These are phyloP conservation scores for Protoeuglena noctilucae DNA, from an alignment of 139 green algal genomes.

Conservation along the genomic window DNA sequence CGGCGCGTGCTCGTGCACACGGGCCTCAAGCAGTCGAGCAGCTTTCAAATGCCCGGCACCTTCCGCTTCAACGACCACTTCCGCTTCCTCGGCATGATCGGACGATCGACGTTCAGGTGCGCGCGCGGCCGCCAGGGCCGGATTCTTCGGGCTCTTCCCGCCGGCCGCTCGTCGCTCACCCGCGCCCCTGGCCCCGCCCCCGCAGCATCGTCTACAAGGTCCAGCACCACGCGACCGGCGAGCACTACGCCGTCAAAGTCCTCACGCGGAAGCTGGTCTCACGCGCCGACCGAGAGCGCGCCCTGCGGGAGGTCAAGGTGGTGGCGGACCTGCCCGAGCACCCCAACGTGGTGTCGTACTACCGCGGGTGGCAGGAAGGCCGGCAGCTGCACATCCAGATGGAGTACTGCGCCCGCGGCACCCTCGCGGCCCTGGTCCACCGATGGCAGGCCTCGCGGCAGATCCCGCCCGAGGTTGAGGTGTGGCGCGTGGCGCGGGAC, in stretches of 20 bases:
- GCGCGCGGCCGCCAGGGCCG: too few species aligned
- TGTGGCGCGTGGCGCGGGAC: constrained; percentile 21
- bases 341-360: constrained; percentile 51
- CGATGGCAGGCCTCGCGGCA: not conserved
- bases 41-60: too few species aligned
- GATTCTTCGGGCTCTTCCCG: too few species aligned
- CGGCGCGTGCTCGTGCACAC: too few species aligned
- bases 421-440: constrained; percentile 13
- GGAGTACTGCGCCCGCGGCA: constrained; percentile 28
- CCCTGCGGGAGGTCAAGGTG: constrained; percentile 44
- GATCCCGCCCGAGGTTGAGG: constrained; percentile 7
- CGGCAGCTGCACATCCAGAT: constrained; percentile 58
- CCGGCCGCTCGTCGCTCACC: too few species aligned
- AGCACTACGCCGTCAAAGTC: not conserved
- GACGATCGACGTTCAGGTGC: not conserved
- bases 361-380: constrained; percentile 61
- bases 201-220: not conserved
- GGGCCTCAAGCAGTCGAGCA: too few species aligned
- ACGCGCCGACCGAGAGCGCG: constrained; percentile 3
- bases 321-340: constrained; percentile 40
- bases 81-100: not conserved
- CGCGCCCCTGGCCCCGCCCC: too few species aligned
- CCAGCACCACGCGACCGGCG: not conserved
- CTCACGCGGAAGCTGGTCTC: not conserved
- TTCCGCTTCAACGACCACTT: not conserved